Conservation (phyloP, 768 basidiomycete species). For the Dioszegia aurantiaca region DNA sequence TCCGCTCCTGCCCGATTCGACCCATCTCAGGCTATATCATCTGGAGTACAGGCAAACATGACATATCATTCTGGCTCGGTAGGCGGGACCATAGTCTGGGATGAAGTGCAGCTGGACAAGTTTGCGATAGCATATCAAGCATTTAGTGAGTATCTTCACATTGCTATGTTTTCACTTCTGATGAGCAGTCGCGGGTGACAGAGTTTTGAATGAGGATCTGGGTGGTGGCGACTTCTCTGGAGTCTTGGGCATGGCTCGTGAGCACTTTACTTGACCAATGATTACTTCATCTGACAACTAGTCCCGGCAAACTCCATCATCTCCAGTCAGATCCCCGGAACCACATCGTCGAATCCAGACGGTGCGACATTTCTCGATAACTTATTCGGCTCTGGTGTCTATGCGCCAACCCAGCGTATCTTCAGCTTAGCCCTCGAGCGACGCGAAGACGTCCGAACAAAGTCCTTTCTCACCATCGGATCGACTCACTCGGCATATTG, state of each 20-base stretch:
- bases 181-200: conserved; percentile 34
- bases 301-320: conserved; percentile 50
- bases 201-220: conserved; percentile 42
- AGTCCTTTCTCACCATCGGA: conserved; percentile 43
- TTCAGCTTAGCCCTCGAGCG: conserved; percentile 46
- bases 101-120: conserved; percentile 41
- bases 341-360: conserved; percentile 46
- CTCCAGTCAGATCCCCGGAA: conserved; percentile 38
- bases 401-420: conserved; percentile 42
- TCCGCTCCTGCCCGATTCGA: conserved; percentile 25
- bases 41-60: conserved; percentile 32
- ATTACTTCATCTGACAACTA: conserved; percentile 1
- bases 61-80: conserved; percentile 42
- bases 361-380: conserved; percentile 52
- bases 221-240: conserved; percentile 43
- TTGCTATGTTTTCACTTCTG: too few relatives aligned
- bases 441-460: conserved; percentile 48
- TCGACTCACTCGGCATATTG: conserved; percentile 29
- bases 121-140: conserved; percentile 50
- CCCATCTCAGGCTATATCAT: conserved; percentile 25
- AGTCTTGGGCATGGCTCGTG: conserved; percentile 46
- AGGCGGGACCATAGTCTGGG: conserved; percentile 47
- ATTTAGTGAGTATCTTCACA: conserved; percentile 45
- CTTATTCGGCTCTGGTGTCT: conserved; percentile 43
- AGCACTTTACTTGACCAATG: conserved; percentile 8